Evolutionary conservation across 176 grass and related monocot species (phyloP), one percentile per base, ranked within the genome.

Genomic region (Aegilops speltoides): DNA sequence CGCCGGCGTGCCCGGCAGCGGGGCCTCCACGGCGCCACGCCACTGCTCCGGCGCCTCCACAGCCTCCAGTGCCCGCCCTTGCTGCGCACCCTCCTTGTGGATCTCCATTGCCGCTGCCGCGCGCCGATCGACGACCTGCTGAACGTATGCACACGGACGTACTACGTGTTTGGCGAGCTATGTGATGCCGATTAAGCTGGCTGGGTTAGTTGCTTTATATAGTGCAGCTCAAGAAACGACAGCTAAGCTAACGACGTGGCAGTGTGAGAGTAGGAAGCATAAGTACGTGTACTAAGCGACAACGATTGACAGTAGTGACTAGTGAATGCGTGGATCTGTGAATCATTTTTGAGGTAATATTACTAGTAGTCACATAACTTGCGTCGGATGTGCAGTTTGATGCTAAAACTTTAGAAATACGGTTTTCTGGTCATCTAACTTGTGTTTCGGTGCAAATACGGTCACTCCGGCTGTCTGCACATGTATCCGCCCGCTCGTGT

Each of bases 1-100:
- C 20, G 87, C 81, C 48, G 34, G 73, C 23, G 73, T 76, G 33
- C 38, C 64, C n/a, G 85, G 85, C 73, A 92, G 85, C 22, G 72
- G 15, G 20, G 77, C 54, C 25, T 83, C 67, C 48, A 84, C 85
- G 78, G 85, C 79, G 57, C 90, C 90, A 26, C 82, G 64, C 93
- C 93, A 95, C 68, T 80, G 81, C 73, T 84, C 85, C 3, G 22
- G 16, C 48, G 89, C n/a, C 38, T 84, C 16, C 7, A 64, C 81
- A 15, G 32, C 32, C 0, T 48, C 64, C 23, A 8, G 68, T 7
- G 36, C 29, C 72, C 41, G 23, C 40, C 72, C 13, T 22, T 59
- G 20, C 9, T 61, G 76, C 76, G 7, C 5, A 54, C 82, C 64
- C 69, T 77, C 40, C 84, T 68, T 29, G 23, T 12, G 2, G 45